Evolutionary conservation across 257 asterid genomes (phyloP), one percentile per base, ranked within the genome.

Genomic region (Schizonepeta tenuifolia): DNA sequence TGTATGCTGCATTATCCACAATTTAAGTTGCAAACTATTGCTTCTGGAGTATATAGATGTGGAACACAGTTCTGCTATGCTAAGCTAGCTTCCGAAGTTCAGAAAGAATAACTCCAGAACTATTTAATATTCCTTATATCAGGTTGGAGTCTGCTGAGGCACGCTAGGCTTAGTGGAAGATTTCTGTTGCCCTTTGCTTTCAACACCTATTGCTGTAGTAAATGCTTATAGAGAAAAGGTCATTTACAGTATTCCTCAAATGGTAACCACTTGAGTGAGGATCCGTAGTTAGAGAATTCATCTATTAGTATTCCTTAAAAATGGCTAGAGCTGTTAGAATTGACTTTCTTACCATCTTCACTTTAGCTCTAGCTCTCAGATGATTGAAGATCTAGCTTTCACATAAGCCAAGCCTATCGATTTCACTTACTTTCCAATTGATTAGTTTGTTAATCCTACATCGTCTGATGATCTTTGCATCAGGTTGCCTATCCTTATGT

Each of bases 401-500:
- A 56, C 50, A 50, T 69, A 63, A 67, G 57, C 31, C 53, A 47
- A 74, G 72, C 73, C 65, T 54, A 70, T 75, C 35, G 40, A 43
- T 67, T 68, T 65, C 69, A 40, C 65, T 68, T 43, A 51, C 26
- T 38, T 73, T 33, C 43, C 44, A 14, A 2, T 75, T 11, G 35
- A 41, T 46, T 14, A 22, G 31, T 57, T 71, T 65, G 41, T 44
- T 75, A 33, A 65, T 72, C 61, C 33, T 73, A 66, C 18, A 56
- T 55, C 41, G 46, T 36, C 60, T 56, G 58, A 20, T 73, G 69
- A 78, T 73, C 67, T 20, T 72, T 81, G 59, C 61, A 68, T 69
- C 87, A 95, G 99, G 99, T 95, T n/a, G 99, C 99, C 55, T 95
- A 95, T 92, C 99, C 99, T 66, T 95, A 95, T 74, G 86, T 95